phyloP scores from a whole-genome alignment of 148 eudicot species.

The Rhododendron simsii region DNA sequence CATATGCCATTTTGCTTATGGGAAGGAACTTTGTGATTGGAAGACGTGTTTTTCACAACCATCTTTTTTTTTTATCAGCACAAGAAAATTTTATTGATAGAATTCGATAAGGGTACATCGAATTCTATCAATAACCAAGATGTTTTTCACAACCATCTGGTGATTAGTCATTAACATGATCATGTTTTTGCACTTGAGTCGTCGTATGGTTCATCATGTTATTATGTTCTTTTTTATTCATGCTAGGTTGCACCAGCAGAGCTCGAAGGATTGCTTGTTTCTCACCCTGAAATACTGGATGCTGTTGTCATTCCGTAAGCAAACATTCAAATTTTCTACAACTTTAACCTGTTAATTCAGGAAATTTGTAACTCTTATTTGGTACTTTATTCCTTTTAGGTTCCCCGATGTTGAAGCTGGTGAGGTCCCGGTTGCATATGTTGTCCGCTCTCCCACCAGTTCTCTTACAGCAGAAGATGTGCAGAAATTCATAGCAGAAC shows the following conservation, averaged over 20 bases:
- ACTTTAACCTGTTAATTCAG: background rate
- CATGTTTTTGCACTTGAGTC: background rate
- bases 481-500: constrained; percentile 57
- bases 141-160: background rate
- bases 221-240: constrained; percentile 2
- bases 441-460: constrained; percentile 62
- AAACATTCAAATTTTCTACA: background rate
- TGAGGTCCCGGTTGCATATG: constrained; percentile 76
- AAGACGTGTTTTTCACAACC: background rate
- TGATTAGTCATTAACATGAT: background rate
- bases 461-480: constrained; percentile 52
- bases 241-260: constrained; percentile 77
- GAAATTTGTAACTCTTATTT: background rate
- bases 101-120: too few relatives aligned
- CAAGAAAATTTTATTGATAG: background rate
- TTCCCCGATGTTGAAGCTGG: constrained; percentile 81
- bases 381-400: constrained; percentile 18
- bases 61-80: too few relatives aligned
- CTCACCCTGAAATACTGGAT: constrained; percentile 71
- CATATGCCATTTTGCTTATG: background rate
- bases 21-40: background rate
- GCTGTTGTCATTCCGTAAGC: constrained; percentile 85
- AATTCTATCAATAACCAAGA: too few relatives aligned
- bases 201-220: background rate
- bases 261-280: constrained; percentile 72